A percentile compares a stretch with the other conserved stretches of the same genome.
These are phyloP conservation scores for Zea mays DNA, from an alignment of 176 grass and related monocot species.

Conservation along the genomic window Zm-B73-REFERENCE-NAM-5.0 NC_050096.1:143580501-143581000, in stretches of 20 bases:
- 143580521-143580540: conserved; percentile 80
- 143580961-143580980: background rate
- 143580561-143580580: conserved; percentile 68
- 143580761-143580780: conserved; percentile 94
- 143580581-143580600: conserved; percentile 60
- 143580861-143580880: background rate
- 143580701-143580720: conserved; percentile 81
- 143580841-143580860: background rate
- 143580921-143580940: conserved; percentile 28
- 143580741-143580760: conserved; percentile 90
- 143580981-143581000: too few species aligned
- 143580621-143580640: background rate
- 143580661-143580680: background rate
- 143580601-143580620: conserved; percentile 7
- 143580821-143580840: conserved; percentile 23
- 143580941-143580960: conserved; percentile 26
- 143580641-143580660: conserved; percentile 17
- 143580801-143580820: conserved; percentile 94
- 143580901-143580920: conserved; percentile 6
- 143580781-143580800: conserved; percentile 77
- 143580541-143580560: conserved; percentile 70
- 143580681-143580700: background rate
- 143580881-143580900: background rate
- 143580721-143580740: conserved; percentile 94
- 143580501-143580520: conserved; percentile 63